These are phyloP conservation scores for grape (Vitis vinifera) DNA, from an alignment of 164 flowering plant species.

Conservation along the genomic window DNA sequence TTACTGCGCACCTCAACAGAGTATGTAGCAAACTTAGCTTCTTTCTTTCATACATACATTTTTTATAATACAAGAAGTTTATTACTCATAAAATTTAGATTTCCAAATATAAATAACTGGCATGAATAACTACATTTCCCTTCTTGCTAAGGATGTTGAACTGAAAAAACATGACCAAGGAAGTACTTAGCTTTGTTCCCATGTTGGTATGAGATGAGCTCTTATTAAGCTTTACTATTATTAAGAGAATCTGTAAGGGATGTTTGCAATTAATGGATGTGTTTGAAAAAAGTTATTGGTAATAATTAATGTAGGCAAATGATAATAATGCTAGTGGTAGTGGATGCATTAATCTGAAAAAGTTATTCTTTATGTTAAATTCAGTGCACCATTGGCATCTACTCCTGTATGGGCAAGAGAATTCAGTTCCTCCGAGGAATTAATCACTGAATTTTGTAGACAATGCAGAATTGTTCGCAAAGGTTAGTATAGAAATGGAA, in stretches of 20 bases:
- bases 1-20: slow-evolving; percentile 94
- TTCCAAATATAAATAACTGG: not conserved
- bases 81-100: not conserved
- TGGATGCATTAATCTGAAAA: slow-evolving; percentile 1
- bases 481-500: slow-evolving; percentile 43
- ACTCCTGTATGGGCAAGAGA: slow-evolving; percentile 96
- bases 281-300: too few species aligned
- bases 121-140: not conserved
- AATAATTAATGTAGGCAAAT: too few species aligned
- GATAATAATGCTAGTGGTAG: not conserved
- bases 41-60: not conserved
- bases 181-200: not conserved
- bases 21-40: slow-evolving; percentile 43
- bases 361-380: not conserved
- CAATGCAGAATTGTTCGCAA: slow-evolving; percentile 97
- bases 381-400: slow-evolving; percentile 89
- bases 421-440: slow-evolving; percentile 80
- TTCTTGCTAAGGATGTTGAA: not conserved
- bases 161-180: not conserved
- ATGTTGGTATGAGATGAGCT: too few species aligned
- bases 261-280: too few species aligned
- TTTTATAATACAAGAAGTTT: not conserved
- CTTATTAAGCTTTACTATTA: too few species aligned
- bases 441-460: slow-evolving; percentile 92
- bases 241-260: too few species aligned